Conservation (phyloP, 495 filamentous ascomycete species). For the Podospora fimiseda region DNA sequence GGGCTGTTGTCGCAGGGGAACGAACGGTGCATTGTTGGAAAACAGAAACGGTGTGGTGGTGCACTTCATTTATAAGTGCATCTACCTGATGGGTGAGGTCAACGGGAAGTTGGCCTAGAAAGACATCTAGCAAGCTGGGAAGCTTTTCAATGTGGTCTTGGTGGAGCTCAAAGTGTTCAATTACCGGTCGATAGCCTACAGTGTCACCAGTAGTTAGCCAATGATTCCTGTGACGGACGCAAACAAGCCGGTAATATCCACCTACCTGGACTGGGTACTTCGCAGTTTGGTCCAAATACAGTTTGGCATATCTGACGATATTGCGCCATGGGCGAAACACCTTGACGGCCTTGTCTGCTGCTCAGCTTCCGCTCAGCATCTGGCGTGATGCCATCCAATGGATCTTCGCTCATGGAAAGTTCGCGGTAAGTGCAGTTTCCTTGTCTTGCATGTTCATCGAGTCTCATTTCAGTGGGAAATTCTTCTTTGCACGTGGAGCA, state of each 20-base stretch:
- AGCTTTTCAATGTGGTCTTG: background rate
- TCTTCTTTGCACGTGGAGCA: background rate
- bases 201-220: background rate
- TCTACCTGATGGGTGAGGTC: background rate
- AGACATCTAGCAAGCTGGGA: background rate
- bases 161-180: background rate
- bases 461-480: background rate
- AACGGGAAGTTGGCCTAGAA: background rate
- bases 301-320: background rate
- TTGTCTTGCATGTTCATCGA: background rate
- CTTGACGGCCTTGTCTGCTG: background rate
- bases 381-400: background rate
- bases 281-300: background rate
- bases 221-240: background rate
- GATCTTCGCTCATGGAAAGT: background rate
- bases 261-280: background rate
- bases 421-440: background rate
- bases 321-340: background rate
- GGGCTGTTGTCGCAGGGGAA: background rate
- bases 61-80: background rate
- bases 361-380: background rate
- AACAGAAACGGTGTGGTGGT: background rate
- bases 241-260: background rate
- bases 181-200: background rate
- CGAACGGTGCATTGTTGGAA: background rate